These are phyloP conservation scores for Gossypium gossypioides DNA, from an alignment of 441 rosid species.

Conservation along the genomic window DNA sequence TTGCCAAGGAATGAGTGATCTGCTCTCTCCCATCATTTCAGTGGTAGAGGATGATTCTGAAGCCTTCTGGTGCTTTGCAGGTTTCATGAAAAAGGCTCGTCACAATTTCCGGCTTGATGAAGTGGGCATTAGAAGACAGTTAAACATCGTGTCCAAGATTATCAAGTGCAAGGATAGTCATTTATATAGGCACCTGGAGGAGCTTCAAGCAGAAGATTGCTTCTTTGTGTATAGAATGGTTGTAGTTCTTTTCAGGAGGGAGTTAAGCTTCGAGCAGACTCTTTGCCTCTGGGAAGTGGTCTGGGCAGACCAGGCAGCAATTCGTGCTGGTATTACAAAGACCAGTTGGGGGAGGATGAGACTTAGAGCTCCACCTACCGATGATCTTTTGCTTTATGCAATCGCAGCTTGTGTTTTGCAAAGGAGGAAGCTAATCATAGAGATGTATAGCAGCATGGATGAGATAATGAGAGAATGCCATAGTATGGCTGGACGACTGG, in stretches of 20 bases:
- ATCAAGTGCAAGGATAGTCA: slow-evolving; percentile 64
- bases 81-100: slow-evolving; percentile 85
- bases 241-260: slow-evolving; percentile 82
- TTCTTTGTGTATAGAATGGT: slow-evolving; percentile 92
- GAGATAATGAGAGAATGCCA: slow-evolving; percentile 89
- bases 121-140: slow-evolving; percentile 73
- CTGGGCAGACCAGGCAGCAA: slow-evolving; percentile 95
- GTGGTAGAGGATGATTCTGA: slow-evolving; percentile 58
- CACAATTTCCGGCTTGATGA: slow-evolving; percentile 87
- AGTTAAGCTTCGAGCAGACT: slow-evolving; percentile 68
- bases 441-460: slow-evolving; percentile 77
- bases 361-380: slow-evolving; percentile 72
- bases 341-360: slow-evolving; percentile 71
- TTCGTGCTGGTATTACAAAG: slow-evolving; percentile 60
- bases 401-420: slow-evolving; percentile 86
- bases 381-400: slow-evolving; percentile 79
- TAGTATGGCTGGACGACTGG: slow-evolving; percentile 73
- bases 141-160: slow-evolving; percentile 63
- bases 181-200: slow-evolving; percentile 71
- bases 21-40: slow-evolving; percentile 63
- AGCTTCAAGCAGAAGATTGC: slow-evolving; percentile 82
- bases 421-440: slow-evolving; percentile 74
- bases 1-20: slow-evolving; percentile 93
- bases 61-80: slow-evolving; percentile 87
- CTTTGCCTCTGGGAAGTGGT: slow-evolving; percentile 87